Evolutionary conservation across 768 basidiomycete genomes (phyloP), one percentile per base, ranked within the genome.

Genomic region (Fibroporia radiculosa): DNA sequence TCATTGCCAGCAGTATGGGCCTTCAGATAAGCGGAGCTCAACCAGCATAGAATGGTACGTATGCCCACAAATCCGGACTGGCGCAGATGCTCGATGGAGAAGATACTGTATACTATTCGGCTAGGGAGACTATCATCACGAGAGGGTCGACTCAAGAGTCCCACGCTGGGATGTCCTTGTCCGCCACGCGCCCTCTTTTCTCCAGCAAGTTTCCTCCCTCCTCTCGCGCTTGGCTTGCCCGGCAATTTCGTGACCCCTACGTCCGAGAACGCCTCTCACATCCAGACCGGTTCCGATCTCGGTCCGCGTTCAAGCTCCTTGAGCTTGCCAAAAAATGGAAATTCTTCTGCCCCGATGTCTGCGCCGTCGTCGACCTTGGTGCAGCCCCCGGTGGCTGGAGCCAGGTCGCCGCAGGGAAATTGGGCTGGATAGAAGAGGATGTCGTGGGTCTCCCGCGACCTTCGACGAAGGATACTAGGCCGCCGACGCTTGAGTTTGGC

Each of bases 301-400:
- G 95, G 37, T 85, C 91, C 11, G 91, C 93, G 3, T 95, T 88
- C 72, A 97, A 97, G 66, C 79, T 97, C 13, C 62, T 92, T 47
- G 86, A 93, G 54, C 74, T 98, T 40, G 70, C 88, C 57, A 62
- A 71, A 0, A 66, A 70, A 28, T 78, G 70, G 61, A 71, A 66
- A 1, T 78, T 90, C 50, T 64, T 83, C 33, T 58, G 61, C 14
- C 60, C 64, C 20, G 71, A 83, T 43, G 76, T 84, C 4, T 68
- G 61, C 1, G 69, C 74, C 14, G 78, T 95, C 0, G 78, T 93
- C 1, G 93, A 96, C 62, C 75, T 96, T 18, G 93, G 95, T 13
- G 88, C 88, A 0, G 89, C 92, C 0, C 95, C 93, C 0, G 93
- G 93, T 0, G 91, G 91, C 0, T 98, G 95, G 93, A 85, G 84